Base-by-base conservation (phyloP, 2,329 filamentous ascomycete species). In the Trichothecium sympodiale region DNA sequence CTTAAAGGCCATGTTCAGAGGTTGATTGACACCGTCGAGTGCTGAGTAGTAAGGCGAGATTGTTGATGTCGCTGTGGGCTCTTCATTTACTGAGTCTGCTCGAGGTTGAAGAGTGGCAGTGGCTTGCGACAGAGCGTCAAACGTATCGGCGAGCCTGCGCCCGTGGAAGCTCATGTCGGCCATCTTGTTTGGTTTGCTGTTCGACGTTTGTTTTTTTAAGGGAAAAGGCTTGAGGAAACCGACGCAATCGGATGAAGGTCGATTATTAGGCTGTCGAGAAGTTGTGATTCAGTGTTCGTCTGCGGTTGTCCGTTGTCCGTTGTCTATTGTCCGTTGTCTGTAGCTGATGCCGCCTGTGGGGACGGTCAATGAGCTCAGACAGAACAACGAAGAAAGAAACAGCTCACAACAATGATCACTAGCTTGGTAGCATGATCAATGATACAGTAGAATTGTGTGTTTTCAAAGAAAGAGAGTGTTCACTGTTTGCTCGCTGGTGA, bases 1-100 rank as follows among this genome's bases (percentile, higher is more conserved):
- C 46, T 63, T 69, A 49, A 77, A 74, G 10, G 73, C 45, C 44
- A 73, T 53, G 51, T 80, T 78, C 44, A 67, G 59, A 2, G 57
- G 45, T 49, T 78, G 74, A 46, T 77, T 70, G 43, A 80, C 75
- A 37, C 76, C 76, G 46, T 68, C 70, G 41, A 80, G 64, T 32
- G 61, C 63, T 23, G 65, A 67, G 46, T 67, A 62, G 51, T 66
- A 80, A 14, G 70, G 67, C 12, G 67, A 63, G 39, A 78, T 70
- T 15, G 69, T 72, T 15, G 64, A 59, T 29, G 56, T 72, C 15
- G 64, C 59, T 29, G 56, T 61, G 16, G 64, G 51, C 33, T 55
- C 49, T 42, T 53, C 48, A 40, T 50, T 49, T 40, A 46, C 41
- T 25, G 20, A 25, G 10, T 25, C 20, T 25, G 20, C 20, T 25